A percentile compares a stretch with the other conserved stretches of the same genome.
phyloP scores from a whole-genome alignment of 208 protist genomes.

The Endotrypanum monterogeii region DNA sequence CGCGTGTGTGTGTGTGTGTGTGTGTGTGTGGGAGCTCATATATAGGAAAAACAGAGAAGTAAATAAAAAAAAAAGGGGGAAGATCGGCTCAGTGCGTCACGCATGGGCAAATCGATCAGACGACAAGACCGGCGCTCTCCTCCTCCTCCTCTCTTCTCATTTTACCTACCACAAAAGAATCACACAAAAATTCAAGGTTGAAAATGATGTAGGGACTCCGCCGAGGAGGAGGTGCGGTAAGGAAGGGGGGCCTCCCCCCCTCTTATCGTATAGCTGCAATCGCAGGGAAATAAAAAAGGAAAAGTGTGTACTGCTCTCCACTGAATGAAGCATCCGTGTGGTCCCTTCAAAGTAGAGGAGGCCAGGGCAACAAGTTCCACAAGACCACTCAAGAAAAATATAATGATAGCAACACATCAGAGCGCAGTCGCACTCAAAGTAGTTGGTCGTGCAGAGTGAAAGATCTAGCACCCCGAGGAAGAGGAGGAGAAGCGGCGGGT shows the following conservation, averaged over 20 bases:
- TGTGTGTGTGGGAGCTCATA: neutral
- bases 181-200: neutral
- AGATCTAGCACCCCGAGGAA: neutral
- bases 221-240: neutral
- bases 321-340: neutral
- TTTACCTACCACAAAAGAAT: neutral
- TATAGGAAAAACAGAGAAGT: neutral
- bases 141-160: neutral
- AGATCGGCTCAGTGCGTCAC: too few species aligned
- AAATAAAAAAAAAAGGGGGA: neutral
- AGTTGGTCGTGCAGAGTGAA: too few species aligned
- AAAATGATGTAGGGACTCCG: neutral
- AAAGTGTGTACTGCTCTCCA: neutral
- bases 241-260: neutral
- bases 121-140: neutral
- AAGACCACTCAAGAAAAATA: too few species aligned
- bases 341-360: neutral
- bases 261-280: neutral
- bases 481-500: neutral
- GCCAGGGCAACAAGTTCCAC: too few species aligned
- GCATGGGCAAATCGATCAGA: neutral
- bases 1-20: neutral
- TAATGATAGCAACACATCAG: neutral
- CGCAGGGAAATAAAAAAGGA: neutral
- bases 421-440: too few species aligned